Conservation (phyloP, 257 asterid genomes). For the Primulina huaijiensis region DNA sequence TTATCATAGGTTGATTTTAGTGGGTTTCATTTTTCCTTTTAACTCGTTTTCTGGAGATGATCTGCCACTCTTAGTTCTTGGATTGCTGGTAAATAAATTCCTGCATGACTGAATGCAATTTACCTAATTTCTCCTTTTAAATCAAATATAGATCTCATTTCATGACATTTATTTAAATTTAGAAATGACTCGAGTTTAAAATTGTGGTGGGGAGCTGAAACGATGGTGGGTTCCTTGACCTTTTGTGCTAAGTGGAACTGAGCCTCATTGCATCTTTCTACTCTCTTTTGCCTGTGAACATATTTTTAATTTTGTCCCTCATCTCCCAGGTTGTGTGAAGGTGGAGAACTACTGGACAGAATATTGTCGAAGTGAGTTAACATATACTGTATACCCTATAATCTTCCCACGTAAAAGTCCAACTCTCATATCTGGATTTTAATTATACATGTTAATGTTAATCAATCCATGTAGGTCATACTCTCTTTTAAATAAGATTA, state of each 20-base stretch:
- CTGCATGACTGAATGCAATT: not conserved
- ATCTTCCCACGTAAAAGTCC: too few species aligned
- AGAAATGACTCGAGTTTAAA: not conserved
- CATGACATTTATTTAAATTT: slow-evolving; percentile 5
- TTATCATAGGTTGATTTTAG: not conserved
- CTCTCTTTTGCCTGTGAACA: not conserved
- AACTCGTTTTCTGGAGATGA: not conserved
- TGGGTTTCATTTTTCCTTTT: too few species aligned
- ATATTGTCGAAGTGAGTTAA: slow-evolving; percentile 54
- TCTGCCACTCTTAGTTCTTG: not conserved
- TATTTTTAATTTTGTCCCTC: slow-evolving; percentile 23
- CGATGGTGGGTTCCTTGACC: not conserved
- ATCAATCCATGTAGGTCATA: not conserved
- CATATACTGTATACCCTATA: not conserved
- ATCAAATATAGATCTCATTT: slow-evolving; percentile 8
- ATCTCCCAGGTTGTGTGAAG: slow-evolving; percentile 83
- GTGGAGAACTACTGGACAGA: slow-evolving; percentile 92
- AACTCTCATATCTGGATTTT: not conserved
- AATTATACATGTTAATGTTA: not conserved
- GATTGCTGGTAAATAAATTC: not conserved
- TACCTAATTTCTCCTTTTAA: not conserved
- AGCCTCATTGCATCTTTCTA: not conserved
- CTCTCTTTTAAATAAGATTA: too few species aligned
- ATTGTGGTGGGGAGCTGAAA: not conserved
- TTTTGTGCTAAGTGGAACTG: not conserved